These are phyloP conservation scores for Starmerella vitae DNA, from an alignment of 805 yeast genomes.

Conservation along the genomic window DNA sequence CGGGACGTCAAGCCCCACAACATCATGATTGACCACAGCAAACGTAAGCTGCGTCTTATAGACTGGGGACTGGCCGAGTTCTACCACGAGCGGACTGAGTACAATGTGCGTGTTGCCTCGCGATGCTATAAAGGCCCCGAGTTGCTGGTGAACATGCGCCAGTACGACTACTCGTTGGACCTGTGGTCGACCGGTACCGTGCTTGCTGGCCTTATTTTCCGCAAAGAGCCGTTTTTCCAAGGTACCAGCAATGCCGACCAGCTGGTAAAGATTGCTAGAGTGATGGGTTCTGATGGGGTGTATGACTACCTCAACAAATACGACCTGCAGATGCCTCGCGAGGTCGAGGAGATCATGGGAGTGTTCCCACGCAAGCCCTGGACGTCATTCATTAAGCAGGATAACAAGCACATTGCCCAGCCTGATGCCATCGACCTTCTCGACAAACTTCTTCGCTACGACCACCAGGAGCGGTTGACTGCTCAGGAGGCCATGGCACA, in stretches of 20 bases:
- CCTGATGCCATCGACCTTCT: constrained; percentile 64
- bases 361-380: constrained; percentile 75
- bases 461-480: constrained; percentile 76
- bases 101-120: constrained; percentile 84
- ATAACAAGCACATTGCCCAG: constrained; percentile 53
- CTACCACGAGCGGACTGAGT: constrained; percentile 79
- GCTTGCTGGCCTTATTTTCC: constrained; percentile 78
- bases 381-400: constrained; percentile 57
- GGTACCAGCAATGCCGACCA: constrained; percentile 88
- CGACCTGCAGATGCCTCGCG: constrained; percentile 53
- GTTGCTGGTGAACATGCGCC: constrained; percentile 63
- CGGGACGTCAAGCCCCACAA: constrained; percentile 91
- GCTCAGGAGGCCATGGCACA: constrained; percentile 82
- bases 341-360: constrained; percentile 62
- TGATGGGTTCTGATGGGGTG: constrained; percentile 71
- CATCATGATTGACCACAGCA: constrained; percentile 75
- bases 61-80: constrained; percentile 96
- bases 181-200: constrained; percentile 87
- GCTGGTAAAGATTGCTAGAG: constrained; percentile 76
- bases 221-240: constrained; percentile 83
- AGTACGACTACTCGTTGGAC: constrained; percentile 79
- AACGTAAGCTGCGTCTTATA: constrained; percentile 50
- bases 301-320: constrained; percentile 54
- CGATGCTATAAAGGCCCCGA: constrained; percentile 90
- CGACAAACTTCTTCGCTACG: constrained; percentile 62